phyloP scores from a whole-genome alignment of 2,329 filamentous ascomycete genomes.

The Cercospora brassicicola region DNA sequence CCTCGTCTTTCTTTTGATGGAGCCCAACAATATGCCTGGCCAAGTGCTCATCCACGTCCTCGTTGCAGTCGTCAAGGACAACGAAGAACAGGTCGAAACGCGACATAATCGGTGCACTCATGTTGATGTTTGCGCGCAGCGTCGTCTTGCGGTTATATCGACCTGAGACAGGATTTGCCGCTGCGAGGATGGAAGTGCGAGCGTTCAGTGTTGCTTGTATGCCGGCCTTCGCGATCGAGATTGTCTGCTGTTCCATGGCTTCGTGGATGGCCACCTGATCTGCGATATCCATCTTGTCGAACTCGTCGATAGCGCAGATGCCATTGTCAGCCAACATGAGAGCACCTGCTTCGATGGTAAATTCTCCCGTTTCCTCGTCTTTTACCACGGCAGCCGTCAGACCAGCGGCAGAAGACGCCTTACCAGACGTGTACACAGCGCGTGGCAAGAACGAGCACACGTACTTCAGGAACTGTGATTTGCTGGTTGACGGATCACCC shows the following conservation, averaged over 20 bases:
- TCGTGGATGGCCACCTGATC: conserved; percentile 99
- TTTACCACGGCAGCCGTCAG: conserved; percentile 95
- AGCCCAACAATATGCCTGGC: conserved; percentile 93
- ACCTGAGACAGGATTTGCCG: conserved; percentile 91
- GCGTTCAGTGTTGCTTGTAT: conserved; percentile 98
- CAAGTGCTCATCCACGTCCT: conserved; percentile 82
- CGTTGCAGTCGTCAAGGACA: conserved; percentile 94
- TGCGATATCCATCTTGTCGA: conserved; percentile 98
- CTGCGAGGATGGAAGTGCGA: conserved; percentile 89
- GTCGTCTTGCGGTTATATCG: conserved; percentile 97
- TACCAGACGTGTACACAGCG: conserved; percentile 95
- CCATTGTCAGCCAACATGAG: conserved; percentile 96
- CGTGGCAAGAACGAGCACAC: conserved; percentile 95
- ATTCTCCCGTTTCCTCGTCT: conserved; percentile 97
- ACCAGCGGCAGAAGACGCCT: conserved; percentile 95
- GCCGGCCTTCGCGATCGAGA: conserved; percentile 96
- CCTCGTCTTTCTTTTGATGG: conserved; percentile 88
- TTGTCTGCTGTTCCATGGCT: conserved; percentile 99
- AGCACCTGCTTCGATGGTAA: conserved; percentile 96
- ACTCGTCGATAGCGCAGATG: conserved; percentile 97
- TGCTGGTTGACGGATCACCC: conserved; percentile 93
- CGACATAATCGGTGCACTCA: conserved; percentile 98
- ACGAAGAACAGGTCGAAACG: conserved; percentile 99
- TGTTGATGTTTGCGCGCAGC: conserved; percentile 92
- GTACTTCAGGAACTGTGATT: conserved; percentile 98